These are phyloP conservation scores for Ustilago bromivora DNA, from an alignment of 1,284 basidiomycete species.

Conservation along the genomic window DNA sequence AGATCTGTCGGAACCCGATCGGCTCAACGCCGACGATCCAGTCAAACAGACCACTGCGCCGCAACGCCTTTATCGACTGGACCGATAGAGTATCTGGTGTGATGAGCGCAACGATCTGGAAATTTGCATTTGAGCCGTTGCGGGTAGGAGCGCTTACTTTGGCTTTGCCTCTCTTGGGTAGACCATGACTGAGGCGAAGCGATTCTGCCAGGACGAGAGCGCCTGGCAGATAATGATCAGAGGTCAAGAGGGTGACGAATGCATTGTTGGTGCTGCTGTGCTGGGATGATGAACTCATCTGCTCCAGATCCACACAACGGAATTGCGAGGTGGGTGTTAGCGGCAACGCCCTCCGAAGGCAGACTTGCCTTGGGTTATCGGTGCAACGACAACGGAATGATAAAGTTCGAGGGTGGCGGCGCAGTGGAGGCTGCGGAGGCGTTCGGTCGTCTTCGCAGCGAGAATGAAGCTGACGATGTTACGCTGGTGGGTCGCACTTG, in stretches of 20 bases:
- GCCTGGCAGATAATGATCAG: conserved; percentile 90
- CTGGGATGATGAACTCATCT: conserved; percentile 33
- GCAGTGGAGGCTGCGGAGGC: background rate
- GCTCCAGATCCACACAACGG: conserved; percentile 2
- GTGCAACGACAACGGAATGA: background rate
- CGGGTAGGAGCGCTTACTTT: background rate
- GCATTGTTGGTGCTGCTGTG: conserved; percentile 69
- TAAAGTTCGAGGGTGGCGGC: background rate
- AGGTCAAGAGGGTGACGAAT: conserved; percentile 81
- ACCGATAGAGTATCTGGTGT: conserved; percentile 92
- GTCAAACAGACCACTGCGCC: conserved; percentile 79
- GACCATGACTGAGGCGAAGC: conserved; percentile 69
- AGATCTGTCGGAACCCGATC: conserved; percentile 67
- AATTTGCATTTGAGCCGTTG: conserved; percentile 5
- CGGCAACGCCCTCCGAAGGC: background rate
- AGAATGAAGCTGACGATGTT: background rate
- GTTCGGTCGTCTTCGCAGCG: background rate
- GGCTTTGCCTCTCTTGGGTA: conserved; percentile 22
- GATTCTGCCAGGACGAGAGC: conserved; percentile 87
- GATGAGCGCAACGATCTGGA: conserved; percentile 86
- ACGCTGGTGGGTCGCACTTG: background rate
- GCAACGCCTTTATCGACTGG: conserved; percentile 81
- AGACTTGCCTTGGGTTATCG: conserved; percentile 7
- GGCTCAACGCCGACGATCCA: conserved; percentile 84
- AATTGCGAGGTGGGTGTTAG: no score